These are phyloP conservation scores for Vitis rotundifolia DNA, from an alignment of 164 flowering plant genomes.

Conservation along the genomic window DNA sequence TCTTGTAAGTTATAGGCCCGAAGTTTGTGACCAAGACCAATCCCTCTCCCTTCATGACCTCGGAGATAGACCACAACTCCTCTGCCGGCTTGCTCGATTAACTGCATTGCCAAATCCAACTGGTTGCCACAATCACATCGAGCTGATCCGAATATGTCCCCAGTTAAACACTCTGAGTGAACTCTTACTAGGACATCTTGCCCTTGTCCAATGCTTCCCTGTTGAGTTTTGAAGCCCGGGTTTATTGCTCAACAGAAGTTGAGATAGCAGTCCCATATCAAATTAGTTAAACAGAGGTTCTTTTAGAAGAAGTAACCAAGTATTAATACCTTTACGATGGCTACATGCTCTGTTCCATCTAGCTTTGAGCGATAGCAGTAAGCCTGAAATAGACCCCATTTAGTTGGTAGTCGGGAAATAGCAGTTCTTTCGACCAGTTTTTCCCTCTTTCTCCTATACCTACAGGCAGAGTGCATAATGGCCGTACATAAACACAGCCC, in stretches of 20 bases:
- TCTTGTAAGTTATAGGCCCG: constrained; percentile 90
- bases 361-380: constrained; percentile 75
- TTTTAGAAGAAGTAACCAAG: not conserved
- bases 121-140: constrained; percentile 92
- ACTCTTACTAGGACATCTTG: constrained; percentile 85
- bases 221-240: not conserved
- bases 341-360: constrained; percentile 81
- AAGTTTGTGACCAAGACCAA: constrained; percentile 89
- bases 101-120: constrained; percentile 78
- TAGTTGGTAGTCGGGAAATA: constrained; percentile 72
- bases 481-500: no score
- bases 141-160: constrained; percentile 87
- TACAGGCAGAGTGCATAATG: constrained; percentile 21
- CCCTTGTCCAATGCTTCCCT: constrained; percentile 84
- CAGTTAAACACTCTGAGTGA: constrained; percentile 90
- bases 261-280: no score
- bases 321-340: constrained; percentile 64
- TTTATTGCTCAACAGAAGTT: not conserved
- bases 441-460: constrained; percentile 89
- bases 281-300: no score
- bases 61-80: constrained; percentile 81
- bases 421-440: constrained; percentile 74
- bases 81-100: constrained; percentile 74
- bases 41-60: constrained; percentile 95
- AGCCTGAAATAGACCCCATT: constrained; percentile 78